Conservation (phyloP, 805 yeast species). For the Lipomyces mesembrius region DNA sequence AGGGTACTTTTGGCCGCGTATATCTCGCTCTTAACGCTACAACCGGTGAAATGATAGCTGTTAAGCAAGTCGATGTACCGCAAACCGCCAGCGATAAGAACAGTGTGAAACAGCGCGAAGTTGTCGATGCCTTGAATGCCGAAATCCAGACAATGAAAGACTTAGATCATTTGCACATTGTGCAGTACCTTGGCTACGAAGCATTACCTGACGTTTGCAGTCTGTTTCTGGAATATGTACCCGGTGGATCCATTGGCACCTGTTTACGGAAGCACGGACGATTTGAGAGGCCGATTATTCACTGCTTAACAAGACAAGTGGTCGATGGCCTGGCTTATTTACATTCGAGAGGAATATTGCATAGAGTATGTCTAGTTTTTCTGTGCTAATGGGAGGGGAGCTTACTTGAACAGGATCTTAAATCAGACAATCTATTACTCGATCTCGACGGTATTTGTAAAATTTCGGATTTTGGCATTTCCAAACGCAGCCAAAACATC, state of each 20-base stretch:
- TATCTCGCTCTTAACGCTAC: conserved; percentile 90
- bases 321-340: conserved; percentile 83
- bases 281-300: conserved; percentile 77
- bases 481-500: conserved; percentile 74
- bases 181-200: conserved; percentile 95
- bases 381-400: background rate
- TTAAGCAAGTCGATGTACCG: conserved; percentile 85
- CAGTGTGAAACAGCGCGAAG: conserved; percentile 53
- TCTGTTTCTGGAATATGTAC: conserved; percentile 90
- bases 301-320: conserved; percentile 77
- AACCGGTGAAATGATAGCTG: conserved; percentile 98
- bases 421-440: conserved; percentile 86
- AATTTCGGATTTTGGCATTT: conserved; percentile 95
- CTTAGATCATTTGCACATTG: conserved; percentile 90
- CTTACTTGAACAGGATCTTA: conserved; percentile 59
- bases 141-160: conserved; percentile 95
- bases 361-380: conserved; percentile 52
- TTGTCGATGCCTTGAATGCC: conserved; percentile 78
- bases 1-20: conserved; percentile 96
- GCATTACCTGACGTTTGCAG: conserved; percentile 74
- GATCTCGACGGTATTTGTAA: conserved; percentile 94
- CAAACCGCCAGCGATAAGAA: conserved; percentile 45
- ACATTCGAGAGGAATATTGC: conserved; percentile 84
- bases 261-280: conserved; percentile 80
- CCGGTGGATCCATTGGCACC: conserved; percentile 95